Conservation (phyloP, 768 basidiomycete genomes). For the Macrolepiota albuminosa region DNA sequence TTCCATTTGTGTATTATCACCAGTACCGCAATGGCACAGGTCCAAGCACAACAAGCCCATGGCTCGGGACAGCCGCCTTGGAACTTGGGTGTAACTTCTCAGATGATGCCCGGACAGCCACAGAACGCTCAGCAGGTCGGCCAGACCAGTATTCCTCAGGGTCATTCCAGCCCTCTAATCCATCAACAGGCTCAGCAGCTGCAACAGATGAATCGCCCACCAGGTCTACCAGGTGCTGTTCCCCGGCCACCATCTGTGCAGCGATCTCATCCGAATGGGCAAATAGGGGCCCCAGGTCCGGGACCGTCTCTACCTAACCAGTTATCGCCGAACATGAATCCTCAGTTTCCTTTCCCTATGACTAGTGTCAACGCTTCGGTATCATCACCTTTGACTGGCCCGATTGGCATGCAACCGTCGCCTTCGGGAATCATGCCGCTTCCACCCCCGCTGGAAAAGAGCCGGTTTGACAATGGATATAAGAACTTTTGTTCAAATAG, state of each 20-base stretch:
- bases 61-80: slow-evolving; percentile 14
- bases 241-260: slow-evolving; percentile 32
- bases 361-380: slow-evolving; percentile 6
- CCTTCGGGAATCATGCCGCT: slow-evolving; percentile 10
- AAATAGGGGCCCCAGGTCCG: slow-evolving; percentile 2
- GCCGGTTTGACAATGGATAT: slow-evolving; percentile 48
- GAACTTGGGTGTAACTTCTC: slow-evolving; percentile 10
- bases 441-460: slow-evolving; percentile 43
- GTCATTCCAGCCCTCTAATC: slow-evolving; percentile 26
- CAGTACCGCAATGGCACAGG: slow-evolving; percentile 14
- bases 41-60: slow-evolving; percentile 17
- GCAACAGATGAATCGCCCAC: slow-evolving; percentile 22
- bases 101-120: slow-evolving; percentile 2
- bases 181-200: slow-evolving; percentile 22
- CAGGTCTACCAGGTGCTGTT: slow-evolving; percentile 22
- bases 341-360: slow-evolving; percentile 19
- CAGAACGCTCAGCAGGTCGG: slow-evolving; percentile 10
- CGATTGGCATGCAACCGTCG: slow-evolving; percentile 4
- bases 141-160: slow-evolving; percentile 7
- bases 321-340: slow-evolving; percentile 29
- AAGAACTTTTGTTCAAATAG: slow-evolving; percentile 42
- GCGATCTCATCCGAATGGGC: slow-evolving; percentile 27
- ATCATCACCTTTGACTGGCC: slow-evolving; percentile 11
- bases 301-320: slow-evolving; percentile 23
- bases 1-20: neutral